Base-by-base conservation (phyloP, 1,284 basidiomycete species). In the Leccinum pseudoinsigne region DNA sequence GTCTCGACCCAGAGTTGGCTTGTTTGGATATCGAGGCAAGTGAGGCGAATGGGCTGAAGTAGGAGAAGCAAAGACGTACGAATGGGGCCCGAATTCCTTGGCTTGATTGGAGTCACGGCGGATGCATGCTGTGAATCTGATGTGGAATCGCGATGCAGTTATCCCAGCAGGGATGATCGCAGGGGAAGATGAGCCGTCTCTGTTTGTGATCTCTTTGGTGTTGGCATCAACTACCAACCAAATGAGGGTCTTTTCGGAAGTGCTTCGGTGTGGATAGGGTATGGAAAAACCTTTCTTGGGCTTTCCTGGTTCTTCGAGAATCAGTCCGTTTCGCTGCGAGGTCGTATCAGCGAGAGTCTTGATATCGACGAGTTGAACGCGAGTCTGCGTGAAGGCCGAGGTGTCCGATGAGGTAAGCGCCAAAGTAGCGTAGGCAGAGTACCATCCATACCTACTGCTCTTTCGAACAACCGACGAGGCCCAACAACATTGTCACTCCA, bases 371-470 rank as follows among this genome's bases (percentile, higher is more conserved):
- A 85, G 79, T 11, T 75, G 72, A n/a, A 76, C 74, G 86, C 3
- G 87, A 86, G 64, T 92, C 87, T 53, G 81, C 81, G 64, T 92
- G 89, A 61, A 86, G 76, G 18, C 90, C 90, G 40, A 92, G 80
- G 2, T 1, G 11, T 64, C 68, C 16, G 58, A 47, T 4, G 62
- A 47, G 6, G 36, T 9, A 61, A 64, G 63, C 26, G 65, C 62
- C 18, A 59, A 54, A 7, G 64, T 51, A 26, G 60, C 7, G 64
- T 60, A 3, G 64, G 65, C 14, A 69, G 42, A 23, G 68, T 62
- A 4, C 66, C 69, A 7, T 74, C 71, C n/a, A 74, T 79, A 12
- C 85, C 87, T 18, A 92, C 88, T 0, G 90, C 90, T 66, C 84
- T 83, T 69, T 89, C 82, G 67, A 92, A 92, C 57, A 92, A 72